Evolutionary conservation across 805 yeast genomes (phyloP), one percentile per base, ranked within the genome.

Genomic region (Kurtzmaniella cleridarum): DNA sequence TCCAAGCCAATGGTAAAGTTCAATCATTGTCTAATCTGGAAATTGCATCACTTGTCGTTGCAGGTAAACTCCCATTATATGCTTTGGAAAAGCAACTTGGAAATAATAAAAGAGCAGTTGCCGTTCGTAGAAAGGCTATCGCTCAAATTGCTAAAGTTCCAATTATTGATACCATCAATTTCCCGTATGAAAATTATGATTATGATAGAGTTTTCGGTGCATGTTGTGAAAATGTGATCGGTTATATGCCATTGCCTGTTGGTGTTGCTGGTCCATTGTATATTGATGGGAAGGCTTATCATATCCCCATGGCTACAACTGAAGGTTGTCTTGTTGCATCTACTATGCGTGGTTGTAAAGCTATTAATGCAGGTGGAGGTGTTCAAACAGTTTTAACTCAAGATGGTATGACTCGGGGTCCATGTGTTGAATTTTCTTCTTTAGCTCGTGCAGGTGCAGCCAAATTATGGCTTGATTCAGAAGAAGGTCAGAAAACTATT

Each of bases 361-460:
- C 98, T 20, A 84, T 93, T 49, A 93, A 93, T 60, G 81, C 91
- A 5, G 98, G 98, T 43, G 97, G 98, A 37, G 99, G 99, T 62
- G 95, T 85, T 23, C 70, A 77, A 36, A 87, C 98, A 24, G 95
- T 91, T 18, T 73, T 93, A 49, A 87, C 96, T 11, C 84, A 81
- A 50, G 99, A 93, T 59, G 97, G 98, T 62, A 93, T 93, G 99
- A 90, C 98, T 13, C 84, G 99, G 70, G 99, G 98, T 30, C 99
- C 99, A 32, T 89, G 96, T 75, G 96, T 93, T 37, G 70, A 84
- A 26, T 93, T 93, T 73, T 84, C 93, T 32, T 64, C 84, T 7
- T 75, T 93, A 57, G 59, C 70, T 18, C 79, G 97, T 65, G 89
- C 98, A 9, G 98, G 98, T 55, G 88, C 88, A 18, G 93, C 96